A percentile compares a stretch with the other conserved stretches of the same genome.
Evolutionary conservation across 2,329 filamentous ascomycete genomes (phyloP).

Genomic region (Beauveria asiatica): DNA sequence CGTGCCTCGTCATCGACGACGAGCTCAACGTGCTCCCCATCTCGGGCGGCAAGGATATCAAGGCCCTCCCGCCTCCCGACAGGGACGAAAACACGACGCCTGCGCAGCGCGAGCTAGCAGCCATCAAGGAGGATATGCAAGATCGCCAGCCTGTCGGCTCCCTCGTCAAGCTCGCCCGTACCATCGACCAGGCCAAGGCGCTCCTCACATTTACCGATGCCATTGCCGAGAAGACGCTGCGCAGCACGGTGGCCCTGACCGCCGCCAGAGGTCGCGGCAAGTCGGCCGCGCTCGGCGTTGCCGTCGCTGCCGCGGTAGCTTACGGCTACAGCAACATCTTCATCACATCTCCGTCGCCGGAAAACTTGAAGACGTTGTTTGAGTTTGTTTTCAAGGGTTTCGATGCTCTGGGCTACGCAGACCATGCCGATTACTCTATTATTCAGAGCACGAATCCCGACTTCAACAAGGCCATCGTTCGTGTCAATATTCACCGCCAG

Average conservation of each 20-base stretch:
- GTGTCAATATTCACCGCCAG: constrained; percentile 89
- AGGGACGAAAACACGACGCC: constrained; percentile 64
- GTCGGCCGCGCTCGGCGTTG: constrained; percentile 89
- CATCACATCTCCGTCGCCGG: constrained; percentile 93
- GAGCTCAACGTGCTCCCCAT: constrained; percentile 96
- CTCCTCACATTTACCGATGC: constrained; percentile 95
- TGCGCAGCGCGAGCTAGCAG: constrained; percentile 67
- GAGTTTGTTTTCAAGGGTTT: constrained; percentile 99
- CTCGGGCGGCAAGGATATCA: constrained; percentile 86
- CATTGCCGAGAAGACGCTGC: constrained; percentile 89
- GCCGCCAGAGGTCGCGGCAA: constrained; percentile 93
- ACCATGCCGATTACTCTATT: constrained; percentile 95
- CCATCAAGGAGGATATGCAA: constrained; percentile 77
- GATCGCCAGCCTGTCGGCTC: constrained; percentile 83
- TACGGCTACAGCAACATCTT: constrained; percentile 99
- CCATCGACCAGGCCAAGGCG: constrained; percentile 92
- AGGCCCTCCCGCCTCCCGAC: constrained; percentile 68
- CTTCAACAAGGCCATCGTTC: constrained; percentile 97
- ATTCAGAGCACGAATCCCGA: constrained; percentile 97
- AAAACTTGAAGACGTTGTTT: constrained; percentile 97
- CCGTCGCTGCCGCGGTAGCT: constrained; percentile 86
- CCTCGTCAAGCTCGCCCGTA: constrained; percentile 75
- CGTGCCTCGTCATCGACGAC: constrained; percentile 92
- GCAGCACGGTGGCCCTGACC: constrained; percentile 87
- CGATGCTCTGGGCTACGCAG: constrained; percentile 84